Conservation (phyloP, 495 filamentous ascomycete genomes). For the Thermochaetoides thermophila region DNA sequence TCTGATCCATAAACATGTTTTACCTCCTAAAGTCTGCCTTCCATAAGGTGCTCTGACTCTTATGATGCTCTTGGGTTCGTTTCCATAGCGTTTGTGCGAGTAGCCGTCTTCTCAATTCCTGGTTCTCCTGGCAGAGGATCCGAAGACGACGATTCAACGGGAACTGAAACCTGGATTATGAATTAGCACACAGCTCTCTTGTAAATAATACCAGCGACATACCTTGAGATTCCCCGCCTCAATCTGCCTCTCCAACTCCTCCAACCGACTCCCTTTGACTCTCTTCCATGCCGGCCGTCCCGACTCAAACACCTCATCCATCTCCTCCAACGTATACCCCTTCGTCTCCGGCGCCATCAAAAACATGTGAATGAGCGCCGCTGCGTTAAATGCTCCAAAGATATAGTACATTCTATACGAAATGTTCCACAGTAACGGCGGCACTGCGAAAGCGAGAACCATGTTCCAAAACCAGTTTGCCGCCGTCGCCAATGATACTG, state of each 20-base stretch:
- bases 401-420: slow-evolving; percentile 48
- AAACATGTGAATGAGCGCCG: slow-evolving; percentile 54
- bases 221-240: slow-evolving; percentile 35
- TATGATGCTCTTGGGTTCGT: too few relatives aligned
- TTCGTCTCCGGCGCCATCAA: slow-evolving; percentile 67
- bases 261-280: slow-evolving; percentile 29
- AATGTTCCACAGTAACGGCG: slow-evolving; percentile 40
- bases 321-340: slow-evolving; percentile 59
- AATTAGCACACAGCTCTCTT: background rate
- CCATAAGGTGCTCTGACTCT: too few relatives aligned
- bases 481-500: slow-evolving; percentile 49
- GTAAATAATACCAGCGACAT: background rate
- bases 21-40: too few relatives aligned
- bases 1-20: too few relatives aligned
- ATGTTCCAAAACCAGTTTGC: slow-evolving; percentile 62
- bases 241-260: slow-evolving; percentile 36
- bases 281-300: slow-evolving; percentile 35
- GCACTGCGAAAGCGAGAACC: slow-evolving; percentile 49
- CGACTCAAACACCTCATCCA: slow-evolving; percentile 45
- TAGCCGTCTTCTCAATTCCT: too few relatives aligned
- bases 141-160: too few relatives aligned
- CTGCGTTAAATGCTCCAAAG: slow-evolving; percentile 55
- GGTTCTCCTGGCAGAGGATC: too few relatives aligned
- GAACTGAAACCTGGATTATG: slow-evolving; percentile 2
- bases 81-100: too few relatives aligned